phyloP scores from a whole-genome alignment of 257 asterid genomes.

The Mentha longifolia region DNA sequence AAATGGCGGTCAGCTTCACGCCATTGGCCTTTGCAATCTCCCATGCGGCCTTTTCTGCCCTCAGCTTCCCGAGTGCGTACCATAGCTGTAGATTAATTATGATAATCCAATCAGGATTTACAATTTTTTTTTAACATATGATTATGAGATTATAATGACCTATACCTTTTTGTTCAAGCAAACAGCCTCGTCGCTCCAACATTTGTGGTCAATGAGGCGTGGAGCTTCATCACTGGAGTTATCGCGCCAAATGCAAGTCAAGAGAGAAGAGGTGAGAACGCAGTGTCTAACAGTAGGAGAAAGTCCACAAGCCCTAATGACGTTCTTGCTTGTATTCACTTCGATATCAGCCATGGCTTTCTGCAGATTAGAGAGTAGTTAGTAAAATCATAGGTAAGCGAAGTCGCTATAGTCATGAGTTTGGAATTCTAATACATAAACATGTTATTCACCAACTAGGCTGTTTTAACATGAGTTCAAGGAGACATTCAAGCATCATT shows the following conservation, averaged over 20 bases:
- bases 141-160: too few relatives aligned
- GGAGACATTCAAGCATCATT: neutral
- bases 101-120: too few relatives aligned
- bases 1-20: conserved; percentile 67
- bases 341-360: conserved; percentile 80
- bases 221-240: conserved; percentile 39
- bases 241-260: conserved; percentile 81
- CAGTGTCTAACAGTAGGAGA: conserved; percentile 68
- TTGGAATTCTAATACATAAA: neutral
- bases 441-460: neutral
- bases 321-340: conserved; percentile 67
- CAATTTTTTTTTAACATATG: too few relatives aligned
- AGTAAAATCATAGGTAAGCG: neutral
- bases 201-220: conserved; percentile 57
- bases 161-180: conserved; percentile 73
- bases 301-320: conserved; percentile 69
- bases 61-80: conserved; percentile 94
- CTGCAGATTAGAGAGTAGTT: conserved; percentile 36
- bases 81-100: conserved; percentile 59
- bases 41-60: conserved; percentile 84
- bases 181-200: conserved; percentile 85
- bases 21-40: conserved; percentile 59
- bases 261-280: conserved; percentile 84
- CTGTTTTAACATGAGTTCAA: neutral
- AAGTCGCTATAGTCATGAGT: neutral